Evolutionary conservation across 179 eudicot genomes (phyloP).

Genomic region (Corrigiola litoralis): DNA sequence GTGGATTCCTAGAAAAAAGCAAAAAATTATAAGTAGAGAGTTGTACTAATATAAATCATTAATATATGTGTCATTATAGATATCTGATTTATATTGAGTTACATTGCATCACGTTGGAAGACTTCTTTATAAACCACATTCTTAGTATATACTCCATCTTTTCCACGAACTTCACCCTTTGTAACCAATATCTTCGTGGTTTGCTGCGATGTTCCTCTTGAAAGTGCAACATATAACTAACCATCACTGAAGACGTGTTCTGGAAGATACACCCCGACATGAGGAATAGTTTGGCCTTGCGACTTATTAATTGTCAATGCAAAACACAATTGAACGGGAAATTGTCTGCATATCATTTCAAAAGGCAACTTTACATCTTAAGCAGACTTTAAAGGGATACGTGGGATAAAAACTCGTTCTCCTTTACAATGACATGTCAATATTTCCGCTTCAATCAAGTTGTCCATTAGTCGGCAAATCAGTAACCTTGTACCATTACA

Average conservation of each 20-base stretch:
- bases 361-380: not conserved
- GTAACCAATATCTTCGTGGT: not conserved
- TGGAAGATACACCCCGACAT: not conserved
- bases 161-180: not conserved
- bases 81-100: too few relatives aligned
- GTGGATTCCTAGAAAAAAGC: too few relatives aligned
- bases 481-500: not conserved
- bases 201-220: too few relatives aligned
- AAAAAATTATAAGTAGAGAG: too few relatives aligned
- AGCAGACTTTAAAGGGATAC: not conserved
- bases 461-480: not conserved
- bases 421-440: not conserved
- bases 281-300: too few relatives aligned
- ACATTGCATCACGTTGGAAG: too few relatives aligned
- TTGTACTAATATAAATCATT: too few relatives aligned
- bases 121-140: not conserved
- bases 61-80: too few relatives aligned
- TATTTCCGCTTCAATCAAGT: not conserved
- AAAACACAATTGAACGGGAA: not conserved
- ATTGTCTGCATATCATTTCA: not conserved
- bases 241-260: not conserved
- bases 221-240: too few relatives aligned
- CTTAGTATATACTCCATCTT: too few relatives aligned
- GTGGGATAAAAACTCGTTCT: not conserved
- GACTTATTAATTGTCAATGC: too few relatives aligned